Evolutionary conservation across 768 basidiomycete species (phyloP), one percentile per base, ranked within the genome.

Genomic region (Clavulina sp.): DNA sequence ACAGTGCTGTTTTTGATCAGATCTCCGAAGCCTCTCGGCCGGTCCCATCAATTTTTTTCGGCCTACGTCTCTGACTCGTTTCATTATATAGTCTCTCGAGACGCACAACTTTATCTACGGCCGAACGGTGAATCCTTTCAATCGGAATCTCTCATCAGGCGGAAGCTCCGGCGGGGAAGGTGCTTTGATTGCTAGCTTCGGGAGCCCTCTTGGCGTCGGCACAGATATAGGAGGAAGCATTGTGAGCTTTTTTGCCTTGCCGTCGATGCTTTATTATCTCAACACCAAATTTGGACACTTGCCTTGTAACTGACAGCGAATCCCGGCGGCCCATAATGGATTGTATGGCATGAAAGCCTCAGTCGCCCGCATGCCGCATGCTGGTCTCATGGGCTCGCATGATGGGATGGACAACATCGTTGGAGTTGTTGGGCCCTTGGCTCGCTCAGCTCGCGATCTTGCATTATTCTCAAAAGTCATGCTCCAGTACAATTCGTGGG

Each of bases 361-460:
- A 16, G 71, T 74, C 43, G 69, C 66, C 23, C 70, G 74, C 40
- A 63, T 74, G 54, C 73, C 74, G 34, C 73, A 75, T 60, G 70
- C 69, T 0, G 73, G 73, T 24, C 64, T 74, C 38, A 55, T 68
- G 48, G 56, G 73, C 48, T 71, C 73, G 28, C 70, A 71, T 54
- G 68, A 71, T 53, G 74, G 74, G 19, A 73, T 75, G 69, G 74
- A 76, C 68, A 59, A 57, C 51, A 70, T 75, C 50, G 55, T 72
- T 40, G 75, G 75, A 47, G 71, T 66, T 38, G 66, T 73, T 19
- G 73, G 73, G 1, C 73, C 73, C 32, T 54, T 75, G 28, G 66
- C 73, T 26, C 69, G 63, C 23, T 74, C 72, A n/a, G 67, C 65
- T 13, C 65, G 72, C 30, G 73, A 74, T 57, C 64, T 74, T 28